phyloP scores from a whole-genome alignment of 352 stramenopile species.

The Globisporangium rhizosaccharum region DNA sequence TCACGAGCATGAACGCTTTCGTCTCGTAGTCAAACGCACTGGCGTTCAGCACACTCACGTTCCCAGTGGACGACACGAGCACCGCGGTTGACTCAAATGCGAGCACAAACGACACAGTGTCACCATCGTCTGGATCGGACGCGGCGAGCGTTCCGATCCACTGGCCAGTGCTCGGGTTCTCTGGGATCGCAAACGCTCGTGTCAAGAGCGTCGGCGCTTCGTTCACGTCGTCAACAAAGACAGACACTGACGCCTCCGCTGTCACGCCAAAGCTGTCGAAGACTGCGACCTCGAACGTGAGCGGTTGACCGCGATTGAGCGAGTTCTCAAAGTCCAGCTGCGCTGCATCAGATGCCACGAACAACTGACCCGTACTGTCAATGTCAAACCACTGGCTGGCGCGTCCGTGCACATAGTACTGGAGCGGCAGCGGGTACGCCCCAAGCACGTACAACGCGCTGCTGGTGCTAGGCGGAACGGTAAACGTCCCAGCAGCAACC shows the following conservation, averaged over 20 bases:
- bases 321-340: constrained; percentile 38
- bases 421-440: constrained; percentile 17
- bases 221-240: constrained; percentile 53
- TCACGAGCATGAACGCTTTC: constrained; percentile 25
- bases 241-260: constrained; percentile 24
- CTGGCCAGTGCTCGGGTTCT: constrained; percentile 37
- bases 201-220: constrained; percentile 29
- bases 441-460: constrained; percentile 22
- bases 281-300: constrained; percentile 24
- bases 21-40: constrained; percentile 46
- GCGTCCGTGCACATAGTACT: constrained; percentile 21
- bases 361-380: constrained; percentile 18
- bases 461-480: neutral
- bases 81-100: constrained; percentile 24
- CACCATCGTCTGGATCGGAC: constrained; percentile 29
- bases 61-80: constrained; percentile 28
- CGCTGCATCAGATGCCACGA: constrained; percentile 10
- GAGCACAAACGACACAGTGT: constrained; percentile 18
- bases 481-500: constrained; percentile 1
- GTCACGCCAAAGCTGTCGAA: constrained; percentile 32
- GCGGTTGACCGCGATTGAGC: constrained; percentile 10
- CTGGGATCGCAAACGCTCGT: constrained; percentile 30
- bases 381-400: constrained; percentile 19
- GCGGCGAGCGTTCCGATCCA: constrained; percentile 33
- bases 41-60: constrained; percentile 30